These are phyloP conservation scores for Xylaria sp. DNA, from an alignment of 2,329 filamentous ascomycete genomes.

Conservation along the genomic window DNA sequence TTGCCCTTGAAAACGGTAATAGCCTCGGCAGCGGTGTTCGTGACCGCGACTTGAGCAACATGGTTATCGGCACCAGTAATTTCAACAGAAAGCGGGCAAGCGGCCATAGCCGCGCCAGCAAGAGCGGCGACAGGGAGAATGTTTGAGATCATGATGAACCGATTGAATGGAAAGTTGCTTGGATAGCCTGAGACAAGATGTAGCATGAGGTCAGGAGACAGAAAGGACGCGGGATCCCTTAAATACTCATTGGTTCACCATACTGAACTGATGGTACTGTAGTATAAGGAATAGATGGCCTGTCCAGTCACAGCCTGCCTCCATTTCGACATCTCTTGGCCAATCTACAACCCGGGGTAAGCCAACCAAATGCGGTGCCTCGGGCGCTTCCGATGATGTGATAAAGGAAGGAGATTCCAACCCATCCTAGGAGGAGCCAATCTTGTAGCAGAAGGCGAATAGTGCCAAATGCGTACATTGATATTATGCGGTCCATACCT, in stretches of 20 bases:
- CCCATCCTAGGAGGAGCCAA: constrained; percentile 23
- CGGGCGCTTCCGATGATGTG: constrained; percentile 36
- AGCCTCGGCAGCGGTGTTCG: constrained; percentile 38
- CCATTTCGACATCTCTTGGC: constrained; percentile 34
- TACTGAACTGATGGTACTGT: constrained; percentile 8
- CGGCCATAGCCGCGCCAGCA: constrained; percentile 39
- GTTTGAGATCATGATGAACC: constrained; percentile 39
- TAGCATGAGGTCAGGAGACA: neutral
- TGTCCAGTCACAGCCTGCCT: constrained; percentile 25
- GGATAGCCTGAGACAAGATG: constrained; percentile 22
- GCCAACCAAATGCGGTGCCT: constrained; percentile 16
- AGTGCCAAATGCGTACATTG: constrained; percentile 20
- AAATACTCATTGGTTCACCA: constrained; percentile 28
- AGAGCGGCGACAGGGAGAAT: constrained; percentile 37
- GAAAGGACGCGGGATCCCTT: constrained; percentile 17
- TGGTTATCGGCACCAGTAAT: constrained; percentile 34
- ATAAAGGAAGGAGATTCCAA: constrained; percentile 36
- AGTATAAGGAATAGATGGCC: constrained; percentile 26
- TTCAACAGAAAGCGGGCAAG: constrained; percentile 39
- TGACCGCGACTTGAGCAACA: constrained; percentile 36
- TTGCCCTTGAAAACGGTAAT: constrained; percentile 41
- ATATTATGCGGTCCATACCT: constrained; percentile 32
- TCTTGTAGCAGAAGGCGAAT: constrained; percentile 23
- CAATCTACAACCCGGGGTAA: constrained; percentile 28
- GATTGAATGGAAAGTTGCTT: constrained; percentile 6